These are phyloP conservation scores for Mycena floridula DNA, from an alignment of 768 basidiomycete genomes.

Conservation along the genomic window DNA sequence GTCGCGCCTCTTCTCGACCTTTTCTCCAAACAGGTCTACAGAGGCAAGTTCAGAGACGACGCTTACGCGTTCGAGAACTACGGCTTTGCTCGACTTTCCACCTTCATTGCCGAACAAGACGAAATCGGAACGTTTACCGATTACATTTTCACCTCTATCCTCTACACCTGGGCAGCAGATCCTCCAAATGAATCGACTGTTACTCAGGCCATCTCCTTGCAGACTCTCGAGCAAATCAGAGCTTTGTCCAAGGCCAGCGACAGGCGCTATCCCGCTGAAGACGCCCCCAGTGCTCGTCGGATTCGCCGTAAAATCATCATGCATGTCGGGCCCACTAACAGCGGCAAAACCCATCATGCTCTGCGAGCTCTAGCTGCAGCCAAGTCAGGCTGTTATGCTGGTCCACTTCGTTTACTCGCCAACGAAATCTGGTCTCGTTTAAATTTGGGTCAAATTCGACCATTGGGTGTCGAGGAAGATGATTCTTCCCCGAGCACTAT, in stretches of 20 bases:
- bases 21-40: conserved; percentile 33
- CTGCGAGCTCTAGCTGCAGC: conserved; percentile 82
- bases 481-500: conserved; percentile 18
- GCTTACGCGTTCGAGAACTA: conserved; percentile 26
- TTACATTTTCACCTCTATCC: conserved; percentile 41
- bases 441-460: conserved; percentile 85
- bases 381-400: conserved; percentile 73
- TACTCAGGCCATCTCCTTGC: conserved; percentile 17
- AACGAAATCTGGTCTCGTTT: conserved; percentile 92
- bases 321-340: conserved; percentile 97
- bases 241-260: conserved; percentile 32
- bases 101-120: conserved; percentile 24
- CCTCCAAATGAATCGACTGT: conserved; percentile 21
- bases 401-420: conserved; percentile 87
- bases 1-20: conserved; percentile 32
- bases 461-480: conserved; percentile 48
- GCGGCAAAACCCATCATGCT: conserved; percentile 94
- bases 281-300: conserved; percentile 45
- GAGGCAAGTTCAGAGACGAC: conserved; percentile 23
- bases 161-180: conserved; percentile 51
- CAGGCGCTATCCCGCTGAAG: conserved; percentile 41
- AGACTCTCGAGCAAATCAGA: conserved; percentile 32
- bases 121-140: conserved; percentile 29
- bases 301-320: conserved; percentile 77
- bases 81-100: conserved; percentile 36